Percentiles rank a stretch among this genome's conserved stretches.
Conservation (phyloP, 805 yeast species). For the Kodamaea restingae region DNA sequence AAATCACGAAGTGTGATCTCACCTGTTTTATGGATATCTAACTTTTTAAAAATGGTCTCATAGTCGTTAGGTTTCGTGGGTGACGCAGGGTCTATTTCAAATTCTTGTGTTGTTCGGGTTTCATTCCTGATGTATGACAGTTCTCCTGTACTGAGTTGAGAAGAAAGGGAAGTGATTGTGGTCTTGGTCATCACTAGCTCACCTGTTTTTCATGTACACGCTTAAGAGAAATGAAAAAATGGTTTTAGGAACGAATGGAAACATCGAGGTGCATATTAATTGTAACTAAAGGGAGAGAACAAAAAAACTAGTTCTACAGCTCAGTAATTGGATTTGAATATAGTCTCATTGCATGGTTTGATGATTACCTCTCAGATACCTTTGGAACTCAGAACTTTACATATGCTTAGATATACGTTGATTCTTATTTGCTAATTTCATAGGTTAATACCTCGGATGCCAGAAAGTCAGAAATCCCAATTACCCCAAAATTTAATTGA, state of each 20-base stretch:
- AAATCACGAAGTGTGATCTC: slow-evolving; percentile 47
- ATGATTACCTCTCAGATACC: too few species aligned
- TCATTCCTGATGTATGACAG: neutral
- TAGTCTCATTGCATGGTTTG: too few species aligned
- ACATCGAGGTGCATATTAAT: too few species aligned
- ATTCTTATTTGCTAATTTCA: too few species aligned
- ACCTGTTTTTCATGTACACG: neutral
- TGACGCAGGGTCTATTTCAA: neutral
- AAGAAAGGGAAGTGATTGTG: neutral
- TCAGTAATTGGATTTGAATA: too few species aligned
- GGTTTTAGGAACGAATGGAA: neutral
- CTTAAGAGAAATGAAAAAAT: neutral
- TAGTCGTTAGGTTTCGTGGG: slow-evolving; percentile 25
- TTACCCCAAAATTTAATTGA: too few species aligned
- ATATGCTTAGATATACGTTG: too few species aligned
- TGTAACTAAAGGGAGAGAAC: too few species aligned
- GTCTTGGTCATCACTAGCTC: neutral
- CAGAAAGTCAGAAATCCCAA: too few species aligned
- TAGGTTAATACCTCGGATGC: too few species aligned
- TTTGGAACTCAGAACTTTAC: too few species aligned
- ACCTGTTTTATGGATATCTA: slow-evolving; percentile 43
- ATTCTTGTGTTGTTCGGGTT: neutral
- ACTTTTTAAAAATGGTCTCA: slow-evolving; percentile 28
- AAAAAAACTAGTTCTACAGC: too few species aligned
- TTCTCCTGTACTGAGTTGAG: neutral